Base-by-base conservation (phyloP, 257 asterid genomes). In the Solanum rostratum region DNA sequence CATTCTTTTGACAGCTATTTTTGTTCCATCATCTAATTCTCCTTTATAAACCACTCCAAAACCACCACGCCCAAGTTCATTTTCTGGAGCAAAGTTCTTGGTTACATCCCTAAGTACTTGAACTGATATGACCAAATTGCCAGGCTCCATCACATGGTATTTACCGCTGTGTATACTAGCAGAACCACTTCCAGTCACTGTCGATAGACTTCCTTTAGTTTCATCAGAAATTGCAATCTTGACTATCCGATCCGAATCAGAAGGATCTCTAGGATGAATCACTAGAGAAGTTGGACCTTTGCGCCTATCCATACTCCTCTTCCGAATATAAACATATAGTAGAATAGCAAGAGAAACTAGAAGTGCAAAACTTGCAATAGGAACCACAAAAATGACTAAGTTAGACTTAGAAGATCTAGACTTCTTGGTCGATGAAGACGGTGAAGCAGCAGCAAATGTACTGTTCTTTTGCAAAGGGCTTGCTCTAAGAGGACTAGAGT, bases 51-150 rank as follows among this genome's bases (percentile, higher is more conserved):
- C 98, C 15, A 94, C 98, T 68, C 98, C 98, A 83, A 95, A 95
- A 43, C 99, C 99, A 27, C 98, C 98, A 2, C 99, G 98, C 12
- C 99, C 99, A 1, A 95, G 97, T 74, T 94, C 97, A 30, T 95
- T 95, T 53, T 94, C 93, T 1, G 97, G 91, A 7, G 99, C 92
- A 57, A 95, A 94, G 62, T 95, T 94, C 50, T 93, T 91, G 3
- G 98, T 94, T 85, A 92, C 95, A 2, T 94, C 90, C 33, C 93
- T 88, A 49, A 95, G 97, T 85, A 95, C 96, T 88, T 95, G 98
- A 29, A 94, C 93, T 6, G 97, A 94, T 45, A 95, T 93, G 84
- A 92, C 87, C 70, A 94, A 83, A 80, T 94, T 95, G n/a, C 97
- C 95, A 12, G 96, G 86, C 89, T 95, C 96, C 3, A 92, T 84